A percentile compares a stretch with the other conserved stretches of the same genome.
Conservation (phyloP, 768 basidiomycete genomes). For the Mycena floridula region DNA sequence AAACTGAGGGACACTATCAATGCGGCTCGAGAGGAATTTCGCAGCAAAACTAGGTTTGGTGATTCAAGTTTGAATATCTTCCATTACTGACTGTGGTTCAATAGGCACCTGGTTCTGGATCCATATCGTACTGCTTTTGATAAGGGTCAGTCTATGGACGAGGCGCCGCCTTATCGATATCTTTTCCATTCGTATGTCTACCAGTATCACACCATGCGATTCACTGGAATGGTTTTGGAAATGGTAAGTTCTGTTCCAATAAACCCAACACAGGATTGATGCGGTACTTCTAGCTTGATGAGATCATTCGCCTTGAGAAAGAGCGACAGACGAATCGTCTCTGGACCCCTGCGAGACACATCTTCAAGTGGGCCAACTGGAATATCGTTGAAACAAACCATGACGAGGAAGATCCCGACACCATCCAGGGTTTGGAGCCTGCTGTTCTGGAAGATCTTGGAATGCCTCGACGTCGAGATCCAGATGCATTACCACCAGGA, state of each 20-base stretch:
- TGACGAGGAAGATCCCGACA: conserved; percentile 73
- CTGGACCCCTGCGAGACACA: conserved; percentile 50
- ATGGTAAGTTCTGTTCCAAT: conserved; percentile 30
- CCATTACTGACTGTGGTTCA: conserved; percentile 1
- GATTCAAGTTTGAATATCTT: neutral
- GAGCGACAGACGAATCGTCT: conserved; percentile 32
- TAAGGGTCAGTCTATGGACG: conserved; percentile 21
- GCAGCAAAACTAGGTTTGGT: conserved; percentile 43
- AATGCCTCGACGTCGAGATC: conserved; percentile 52
- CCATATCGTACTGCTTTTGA: conserved; percentile 54
- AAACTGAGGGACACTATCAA: conserved; percentile 29
- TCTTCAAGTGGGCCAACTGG: conserved; percentile 40
- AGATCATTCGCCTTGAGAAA: conserved; percentile 51
- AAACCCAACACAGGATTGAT: neutral
- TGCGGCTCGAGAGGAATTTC: conserved; percentile 38
- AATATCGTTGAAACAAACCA: conserved; percentile 39
- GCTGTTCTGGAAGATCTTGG: conserved; percentile 45
- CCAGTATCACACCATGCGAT: conserved; percentile 47
- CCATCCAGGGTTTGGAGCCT: conserved; percentile 17
- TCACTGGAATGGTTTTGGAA: conserved; percentile 28
- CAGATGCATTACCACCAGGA: conserved; percentile 66
- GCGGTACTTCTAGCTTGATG: conserved; percentile 57
- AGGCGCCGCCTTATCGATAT: conserved; percentile 57
- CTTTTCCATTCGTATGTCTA: conserved; percentile 74
- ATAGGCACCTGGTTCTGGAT: conserved; percentile 46